These are phyloP conservation scores for Tagetes patula DNA, from an alignment of 129 eudicot species.

Conservation along the genomic window DNA sequence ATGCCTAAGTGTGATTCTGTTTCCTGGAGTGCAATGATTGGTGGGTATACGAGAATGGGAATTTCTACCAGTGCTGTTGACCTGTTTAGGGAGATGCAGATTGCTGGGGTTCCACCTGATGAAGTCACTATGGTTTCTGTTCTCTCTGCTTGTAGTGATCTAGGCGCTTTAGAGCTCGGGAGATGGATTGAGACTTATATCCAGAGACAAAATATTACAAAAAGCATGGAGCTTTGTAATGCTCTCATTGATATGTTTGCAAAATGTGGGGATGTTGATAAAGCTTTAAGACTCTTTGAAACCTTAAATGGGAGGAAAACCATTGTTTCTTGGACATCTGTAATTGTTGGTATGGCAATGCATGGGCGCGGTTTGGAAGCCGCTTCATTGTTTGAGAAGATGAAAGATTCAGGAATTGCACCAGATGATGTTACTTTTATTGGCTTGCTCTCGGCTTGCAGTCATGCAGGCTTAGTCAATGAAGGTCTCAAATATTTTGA, in stretches of 20 bases:
- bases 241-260: conserved; percentile 84
- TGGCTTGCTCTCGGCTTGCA: conserved; percentile 81
- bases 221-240: conserved; percentile 56
- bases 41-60: conserved; percentile 64
- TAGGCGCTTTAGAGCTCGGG: conserved; percentile 77
- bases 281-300: conserved; percentile 53
- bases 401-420: conserved; percentile 39
- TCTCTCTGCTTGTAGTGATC: conserved; percentile 68
- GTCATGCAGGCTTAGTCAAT: conserved; percentile 74
- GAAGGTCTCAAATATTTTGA: conserved; percentile 60
- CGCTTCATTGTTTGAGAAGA: conserved; percentile 55
- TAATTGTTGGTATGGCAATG: conserved; percentile 77
- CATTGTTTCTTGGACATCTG: conserved; percentile 75
- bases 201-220: conserved; percentile 47
- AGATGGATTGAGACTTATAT: conserved; percentile 67
- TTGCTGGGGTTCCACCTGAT: conserved; percentile 49
- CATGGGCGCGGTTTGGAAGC: conserved; percentile 81
- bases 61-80: conserved; percentile 53
- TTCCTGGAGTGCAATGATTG: conserved; percentile 79
- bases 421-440: conserved; percentile 79
- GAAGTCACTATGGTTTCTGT: conserved; percentile 70
- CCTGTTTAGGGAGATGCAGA: conserved; percentile 76
- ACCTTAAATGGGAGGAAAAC: conserved; percentile 42
- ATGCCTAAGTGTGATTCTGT: conserved; percentile 54
- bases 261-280: conserved; percentile 72